A percentile compares a stretch with the other conserved stretches of the same genome.
Evolutionary conservation across 1,284 basidiomycete species (phyloP).

Genomic region (Trametes hirsuta): DNA sequence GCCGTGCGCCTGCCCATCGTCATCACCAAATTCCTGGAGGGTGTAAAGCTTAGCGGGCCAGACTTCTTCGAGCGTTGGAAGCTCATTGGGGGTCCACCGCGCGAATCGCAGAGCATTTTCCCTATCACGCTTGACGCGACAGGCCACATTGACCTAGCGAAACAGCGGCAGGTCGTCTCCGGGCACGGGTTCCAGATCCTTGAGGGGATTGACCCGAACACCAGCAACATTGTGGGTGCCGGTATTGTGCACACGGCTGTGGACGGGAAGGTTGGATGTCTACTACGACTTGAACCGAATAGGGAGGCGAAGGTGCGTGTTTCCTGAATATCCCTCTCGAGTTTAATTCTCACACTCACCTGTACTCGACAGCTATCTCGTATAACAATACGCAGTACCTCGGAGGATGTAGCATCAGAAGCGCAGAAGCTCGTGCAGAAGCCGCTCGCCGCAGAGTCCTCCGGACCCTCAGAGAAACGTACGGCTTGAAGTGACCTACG

Average conservation of each 20-base stretch:
- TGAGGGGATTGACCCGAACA: slow-evolving; percentile 84
- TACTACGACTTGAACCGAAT: slow-evolving; percentile 94
- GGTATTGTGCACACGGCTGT: slow-evolving; percentile 89
- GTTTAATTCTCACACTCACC: background rate
- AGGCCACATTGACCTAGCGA: slow-evolving; percentile 76
- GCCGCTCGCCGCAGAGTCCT: slow-evolving; percentile 41
- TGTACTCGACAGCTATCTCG: slow-evolving; percentile 75
- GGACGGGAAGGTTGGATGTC: slow-evolving; percentile 93
- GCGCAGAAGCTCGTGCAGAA: slow-evolving; percentile 72
- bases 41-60: slow-evolving; percentile 78
- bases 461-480: slow-evolving; percentile 14
- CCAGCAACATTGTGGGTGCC: slow-evolving; percentile 87
- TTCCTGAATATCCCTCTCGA: background rate
- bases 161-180: slow-evolving; percentile 75
- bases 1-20: slow-evolving; percentile 87
- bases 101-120: slow-evolving; percentile 91
- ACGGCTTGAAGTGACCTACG: slow-evolving; percentile 5
- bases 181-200: slow-evolving; percentile 82
- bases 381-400: slow-evolving; percentile 93
- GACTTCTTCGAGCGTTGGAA: slow-evolving; percentile 99
- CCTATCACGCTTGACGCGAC: slow-evolving; percentile 69
- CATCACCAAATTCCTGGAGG: slow-evolving; percentile 92
- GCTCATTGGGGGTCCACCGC: slow-evolving; percentile 91
- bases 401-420: slow-evolving; percentile 87
- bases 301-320: slow-evolving; percentile 83